A percentile compares a stretch with the other conserved stretches of the same genome.
These are phyloP conservation scores for Clonostachys rosea DNA, from an alignment of 2,329 filamentous ascomycete species.

Conservation along the genomic window DNA sequence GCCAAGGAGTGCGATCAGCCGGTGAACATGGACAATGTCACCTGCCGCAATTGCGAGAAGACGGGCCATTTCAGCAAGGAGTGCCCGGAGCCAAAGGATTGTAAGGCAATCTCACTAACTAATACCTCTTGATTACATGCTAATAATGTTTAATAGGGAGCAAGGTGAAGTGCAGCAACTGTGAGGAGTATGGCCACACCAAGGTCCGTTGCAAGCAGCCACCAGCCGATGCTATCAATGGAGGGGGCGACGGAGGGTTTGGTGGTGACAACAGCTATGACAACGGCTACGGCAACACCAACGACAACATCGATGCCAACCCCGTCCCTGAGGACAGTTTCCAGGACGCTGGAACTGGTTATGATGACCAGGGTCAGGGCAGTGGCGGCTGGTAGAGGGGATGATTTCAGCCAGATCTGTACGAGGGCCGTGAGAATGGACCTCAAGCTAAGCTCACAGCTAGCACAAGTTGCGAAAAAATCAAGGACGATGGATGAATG, in stretches of 20 bases:
- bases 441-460: too few species aligned
- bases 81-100: conserved; percentile 49
- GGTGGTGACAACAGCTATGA: too few species aligned
- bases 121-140: neutral
- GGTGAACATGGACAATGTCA: conserved; percentile 37
- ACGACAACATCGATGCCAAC: too few species aligned
- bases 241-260: neutral
- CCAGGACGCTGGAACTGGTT: too few species aligned
- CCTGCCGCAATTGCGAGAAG: conserved; percentile 59
- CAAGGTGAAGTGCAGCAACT: conserved; percentile 31
- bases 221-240: conserved; percentile 6
- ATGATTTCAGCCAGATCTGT: too few species aligned
- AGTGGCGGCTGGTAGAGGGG: too few species aligned
- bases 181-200: conserved; percentile 30
- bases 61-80: conserved; percentile 59
- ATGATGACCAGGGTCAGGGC: too few species aligned
- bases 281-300: too few species aligned
- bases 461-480: too few species aligned
- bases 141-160: conserved; percentile 22
- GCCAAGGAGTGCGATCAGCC: conserved; percentile 44
- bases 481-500: too few species aligned
- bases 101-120: conserved; percentile 14
- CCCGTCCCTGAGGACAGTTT: too few species aligned
- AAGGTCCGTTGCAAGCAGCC: conserved; percentile 29
- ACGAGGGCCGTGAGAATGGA: too few species aligned